Evolutionary conservation across 345 rosid species (phyloP).

Genomic region (Rhodamnia argentea): DNA sequence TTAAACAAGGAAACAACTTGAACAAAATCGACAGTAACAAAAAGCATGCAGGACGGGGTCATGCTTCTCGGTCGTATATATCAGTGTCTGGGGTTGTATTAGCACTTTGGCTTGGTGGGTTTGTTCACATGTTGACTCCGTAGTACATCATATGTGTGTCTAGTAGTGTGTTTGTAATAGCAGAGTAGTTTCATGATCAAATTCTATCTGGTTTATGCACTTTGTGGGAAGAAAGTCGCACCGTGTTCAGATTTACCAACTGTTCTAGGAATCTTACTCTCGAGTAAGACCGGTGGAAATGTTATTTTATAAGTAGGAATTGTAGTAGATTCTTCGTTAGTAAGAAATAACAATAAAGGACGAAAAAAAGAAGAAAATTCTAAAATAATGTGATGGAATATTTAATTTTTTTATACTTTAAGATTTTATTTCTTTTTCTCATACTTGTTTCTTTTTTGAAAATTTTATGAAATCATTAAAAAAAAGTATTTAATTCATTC

Average conservation of each 20-base stretch:
- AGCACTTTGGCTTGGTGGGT: background rate
- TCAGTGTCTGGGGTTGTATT: background rate
- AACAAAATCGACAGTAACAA: background rate
- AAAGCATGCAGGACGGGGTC: background rate
- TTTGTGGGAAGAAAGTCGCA: background rate
- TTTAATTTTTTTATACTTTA: too few relatives aligned
- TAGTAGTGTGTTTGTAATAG: background rate
- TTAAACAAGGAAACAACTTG: background rate
- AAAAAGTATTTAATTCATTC: too few relatives aligned
- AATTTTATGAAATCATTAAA: too few relatives aligned
- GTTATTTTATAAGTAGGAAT: background rate
- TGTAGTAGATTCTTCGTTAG: too few relatives aligned
- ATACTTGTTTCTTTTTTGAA: too few relatives aligned
- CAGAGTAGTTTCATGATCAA: background rate
- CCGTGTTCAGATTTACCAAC: too few relatives aligned
- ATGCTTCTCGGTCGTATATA: background rate
- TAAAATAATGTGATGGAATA: too few relatives aligned
- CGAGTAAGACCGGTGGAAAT: background rate
- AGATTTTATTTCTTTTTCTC: too few relatives aligned
- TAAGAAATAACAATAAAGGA: too few relatives aligned
- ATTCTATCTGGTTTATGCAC: background rate
- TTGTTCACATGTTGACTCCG: background rate
- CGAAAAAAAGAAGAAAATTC: too few relatives aligned
- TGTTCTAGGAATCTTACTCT: background rate
- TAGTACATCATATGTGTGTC: background rate